phyloP scores from a whole-genome alignment of 2,329 filamentous ascomycete genomes.

The Pseudocercospora macadamiae region DNA sequence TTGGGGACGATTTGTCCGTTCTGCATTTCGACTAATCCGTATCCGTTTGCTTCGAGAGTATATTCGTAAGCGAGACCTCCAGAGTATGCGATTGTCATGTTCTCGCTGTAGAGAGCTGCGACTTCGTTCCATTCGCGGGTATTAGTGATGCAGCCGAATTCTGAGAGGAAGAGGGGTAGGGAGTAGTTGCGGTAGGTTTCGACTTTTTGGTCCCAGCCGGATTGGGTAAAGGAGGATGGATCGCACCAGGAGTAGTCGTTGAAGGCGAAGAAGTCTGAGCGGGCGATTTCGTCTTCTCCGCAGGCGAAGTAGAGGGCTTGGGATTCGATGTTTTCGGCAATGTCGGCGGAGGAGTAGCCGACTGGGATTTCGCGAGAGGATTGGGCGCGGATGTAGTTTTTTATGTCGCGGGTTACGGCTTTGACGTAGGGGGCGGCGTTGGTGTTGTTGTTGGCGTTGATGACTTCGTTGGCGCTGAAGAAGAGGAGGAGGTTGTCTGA shows the following conservation, averaged over 20 bases:
- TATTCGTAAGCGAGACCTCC: conserved; percentile 97
- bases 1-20: conserved; percentile 58
- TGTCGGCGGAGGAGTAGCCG: conserved; percentile 83
- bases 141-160: conserved; percentile 87
- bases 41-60: conserved; percentile 75
- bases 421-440: conserved; percentile 68
- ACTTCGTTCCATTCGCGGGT: conserved; percentile 81
- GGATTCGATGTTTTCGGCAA: conserved; percentile 80
- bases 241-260: conserved; percentile 89
- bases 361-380: conserved; percentile 71
- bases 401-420: conserved; percentile 77
- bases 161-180: conserved; percentile 88
- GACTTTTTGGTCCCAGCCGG: conserved; percentile 87
- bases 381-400: conserved; percentile 76
- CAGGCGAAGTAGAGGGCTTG: conserved; percentile 93
- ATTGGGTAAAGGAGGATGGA: conserved; percentile 65
- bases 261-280: conserved; percentile 86
- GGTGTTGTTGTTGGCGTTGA: conserved; percentile 63
- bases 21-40: conserved; percentile 73
- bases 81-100: conserved; percentile 91
- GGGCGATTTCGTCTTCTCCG: conserved; percentile 71
- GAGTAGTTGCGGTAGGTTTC: conserved; percentile 84
- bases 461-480: conserved; percentile 80
- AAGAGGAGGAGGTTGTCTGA: conserved; percentile 78
- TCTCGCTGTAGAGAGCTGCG: conserved; percentile 70